Conservation (phyloP, 2,329 filamentous ascomycete species). For the Aspergillus hiratsukae region DNA sequence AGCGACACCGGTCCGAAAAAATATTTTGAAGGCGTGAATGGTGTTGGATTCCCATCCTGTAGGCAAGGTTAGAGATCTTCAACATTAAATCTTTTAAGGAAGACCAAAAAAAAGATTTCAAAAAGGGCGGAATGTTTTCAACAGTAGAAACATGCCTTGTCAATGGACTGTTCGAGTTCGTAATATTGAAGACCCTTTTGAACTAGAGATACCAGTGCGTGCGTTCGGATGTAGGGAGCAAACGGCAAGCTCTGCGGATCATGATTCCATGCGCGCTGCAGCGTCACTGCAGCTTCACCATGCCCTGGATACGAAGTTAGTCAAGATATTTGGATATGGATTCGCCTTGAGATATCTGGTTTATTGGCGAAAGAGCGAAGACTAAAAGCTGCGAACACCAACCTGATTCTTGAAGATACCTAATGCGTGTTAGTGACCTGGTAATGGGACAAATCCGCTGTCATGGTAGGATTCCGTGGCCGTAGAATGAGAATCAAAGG, state of each 20-base stretch:
- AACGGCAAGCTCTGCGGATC: slow-evolving; percentile 60
- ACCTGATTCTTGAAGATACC: slow-evolving; percentile 55
- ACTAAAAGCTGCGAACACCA: slow-evolving; percentile 24
- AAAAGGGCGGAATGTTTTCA: neutral
- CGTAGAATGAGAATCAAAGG: neutral
- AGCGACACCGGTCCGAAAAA: slow-evolving; percentile 46
- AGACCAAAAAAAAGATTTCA: slow-evolving; percentile 1
- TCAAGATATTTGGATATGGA: neutral
- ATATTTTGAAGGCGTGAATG: slow-evolving; percentile 36
- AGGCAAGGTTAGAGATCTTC: slow-evolving; percentile 3
- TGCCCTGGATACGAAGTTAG: slow-evolving; percentile 41
- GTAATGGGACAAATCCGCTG: slow-evolving; percentile 8
- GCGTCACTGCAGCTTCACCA: slow-evolving; percentile 55
- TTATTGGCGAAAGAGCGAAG: slow-evolving; percentile 2
- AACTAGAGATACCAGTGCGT: slow-evolving; percentile 57
- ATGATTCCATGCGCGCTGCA: slow-evolving; percentile 60
- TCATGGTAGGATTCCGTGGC: slow-evolving; percentile 11
- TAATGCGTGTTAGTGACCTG: slow-evolving; percentile 21
- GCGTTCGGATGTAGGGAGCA: slow-evolving; percentile 54
- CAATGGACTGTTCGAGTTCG: slow-evolving; percentile 47
- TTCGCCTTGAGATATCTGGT: neutral
- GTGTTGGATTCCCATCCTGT: slow-evolving; percentile 36
- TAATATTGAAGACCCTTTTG: slow-evolving; percentile 59
- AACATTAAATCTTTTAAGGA: neutral
- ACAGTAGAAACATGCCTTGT: slow-evolving; percentile 38